Evolutionary conservation across 805 yeast genomes (phyloP), one percentile per base, ranked within the genome.

Genomic region (Priceomyces carsonii): DNA sequence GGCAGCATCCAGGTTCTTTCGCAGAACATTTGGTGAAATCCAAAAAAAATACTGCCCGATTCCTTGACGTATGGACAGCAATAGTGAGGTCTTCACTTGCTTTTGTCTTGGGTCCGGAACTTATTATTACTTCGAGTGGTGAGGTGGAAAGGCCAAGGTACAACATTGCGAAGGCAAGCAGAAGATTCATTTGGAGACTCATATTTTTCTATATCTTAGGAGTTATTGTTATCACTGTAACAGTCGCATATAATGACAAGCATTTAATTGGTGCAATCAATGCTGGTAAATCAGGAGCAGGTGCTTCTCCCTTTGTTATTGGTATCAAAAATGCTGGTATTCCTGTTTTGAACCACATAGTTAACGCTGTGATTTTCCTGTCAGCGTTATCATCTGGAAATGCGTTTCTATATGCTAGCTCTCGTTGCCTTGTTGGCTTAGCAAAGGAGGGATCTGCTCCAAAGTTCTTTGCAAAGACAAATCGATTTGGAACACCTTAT

Each of bases 321-420:
- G 66, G 63, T 18, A 51, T 59, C 34, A 47, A 47, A 28, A 45
- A 51, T 13, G 55, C 47, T 30, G 61, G 61, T 14, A 82, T 85
- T 42, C 53, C 59, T 7, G 86, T 73, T 0, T 61, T 85, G 40
- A 85, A 86, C 16, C 81, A 80, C 44, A 68, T 86, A 32, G 65
- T 86, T 51, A 86, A 86, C 57, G 89, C 81, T 1, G 77, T 82
- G 50, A 80, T 86, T 42, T 59, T 85, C 41, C 74, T 83, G 51
- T 80, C 88, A 12, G 91, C 90, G 24, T 78, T 82, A 16, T 82
- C 82, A 63, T 78, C 87, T 2, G 86, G 79, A 55, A 57, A 58
- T 35, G 57, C 57, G 3, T 53, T 46, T 35, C 47, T 56, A 7
- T 59, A 47, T 29, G 54, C 58, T 9, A 49, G 63, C 8, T 44